These are phyloP conservation scores for Leptodontidium sp. DNA, from an alignment of 2,329 filamentous ascomycete species.

Conservation along the genomic window DNA sequence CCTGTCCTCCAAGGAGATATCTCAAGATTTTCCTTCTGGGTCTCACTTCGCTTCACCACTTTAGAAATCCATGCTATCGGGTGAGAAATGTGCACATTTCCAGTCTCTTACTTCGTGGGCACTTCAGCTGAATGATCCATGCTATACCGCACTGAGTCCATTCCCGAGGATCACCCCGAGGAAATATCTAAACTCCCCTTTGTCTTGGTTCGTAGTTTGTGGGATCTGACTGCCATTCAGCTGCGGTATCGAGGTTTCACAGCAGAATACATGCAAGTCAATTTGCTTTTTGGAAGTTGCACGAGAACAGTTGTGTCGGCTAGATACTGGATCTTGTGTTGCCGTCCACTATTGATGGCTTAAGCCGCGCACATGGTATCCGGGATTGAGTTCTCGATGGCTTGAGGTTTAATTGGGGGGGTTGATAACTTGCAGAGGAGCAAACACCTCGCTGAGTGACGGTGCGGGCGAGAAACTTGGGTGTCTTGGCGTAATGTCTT, in stretches of 20 bases:
- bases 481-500: background rate
- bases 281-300: background rate
- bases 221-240: background rate
- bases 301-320: background rate
- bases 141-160: no score
- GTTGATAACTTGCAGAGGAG: background rate
- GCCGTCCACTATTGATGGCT: background rate
- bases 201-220: no score
- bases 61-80: no score
- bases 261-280: background rate
- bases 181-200: no score
- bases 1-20: no score
- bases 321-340: conserved; percentile 9
- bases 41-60: no score
- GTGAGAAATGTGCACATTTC: no score
- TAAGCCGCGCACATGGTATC: background rate
- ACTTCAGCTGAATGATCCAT: no score
- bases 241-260: background rate
- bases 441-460: background rate
- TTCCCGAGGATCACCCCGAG: no score
- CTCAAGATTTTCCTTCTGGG: no score
- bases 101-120: no score
- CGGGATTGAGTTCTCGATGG: background rate
- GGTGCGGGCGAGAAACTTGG: background rate
- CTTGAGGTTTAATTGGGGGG: background rate